Base-by-base conservation (phyloP, 805 yeast species). In the Myxozyma geophila region DNA sequence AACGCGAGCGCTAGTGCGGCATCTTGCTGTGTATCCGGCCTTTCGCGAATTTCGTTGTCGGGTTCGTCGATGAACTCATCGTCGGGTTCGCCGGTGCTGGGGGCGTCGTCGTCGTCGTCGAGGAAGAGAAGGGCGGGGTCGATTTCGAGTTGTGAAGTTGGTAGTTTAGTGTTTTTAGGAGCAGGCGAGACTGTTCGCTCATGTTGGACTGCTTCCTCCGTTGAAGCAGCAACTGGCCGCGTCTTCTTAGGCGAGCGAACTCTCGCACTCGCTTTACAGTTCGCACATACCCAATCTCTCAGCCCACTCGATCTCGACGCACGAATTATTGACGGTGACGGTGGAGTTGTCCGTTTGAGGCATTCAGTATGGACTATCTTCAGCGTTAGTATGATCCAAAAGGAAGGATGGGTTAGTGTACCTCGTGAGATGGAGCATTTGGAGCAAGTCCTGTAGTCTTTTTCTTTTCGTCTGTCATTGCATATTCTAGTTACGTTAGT, bases 271-370 rank as follows among this genome's bases (percentile, higher is more conserved):
- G 19, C 17, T 17, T 37, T 41, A 28, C 59, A 55, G 9, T 35
- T 37, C 17, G 59, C 46, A 37, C 59, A 55, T 44, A 37, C 37
- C 59, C 59, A 55, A 21, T 54, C 17, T 10, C n/a, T 28, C 28
- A 5, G 28, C 28, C 5, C 23, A 28, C 36, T 44, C 41, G 35
- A 43, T n/a, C 7, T 12, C 19, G 57, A n/a, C 2, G 48, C 28
- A 28, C 28, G 33, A 2, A 8, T 13, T 10, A 52, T 21, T 8
- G 59, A 36, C 19, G 59, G 47, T 28, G 15, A 15, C 49, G 23
- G 23, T 4, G 49, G 13, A 28, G n/a, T 10, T 17, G n/a, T 49
- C 2, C 52, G 52, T 28, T 28, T 49, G 8, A 35, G 52, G 21
- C 40, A 49, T 12, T 35, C 40, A 9, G 6, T 19, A n/a, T 47